phyloP scores from a whole-genome alignment of 495 filamentous ascomycete species.

The Lentithecium fluviatile region DNA sequence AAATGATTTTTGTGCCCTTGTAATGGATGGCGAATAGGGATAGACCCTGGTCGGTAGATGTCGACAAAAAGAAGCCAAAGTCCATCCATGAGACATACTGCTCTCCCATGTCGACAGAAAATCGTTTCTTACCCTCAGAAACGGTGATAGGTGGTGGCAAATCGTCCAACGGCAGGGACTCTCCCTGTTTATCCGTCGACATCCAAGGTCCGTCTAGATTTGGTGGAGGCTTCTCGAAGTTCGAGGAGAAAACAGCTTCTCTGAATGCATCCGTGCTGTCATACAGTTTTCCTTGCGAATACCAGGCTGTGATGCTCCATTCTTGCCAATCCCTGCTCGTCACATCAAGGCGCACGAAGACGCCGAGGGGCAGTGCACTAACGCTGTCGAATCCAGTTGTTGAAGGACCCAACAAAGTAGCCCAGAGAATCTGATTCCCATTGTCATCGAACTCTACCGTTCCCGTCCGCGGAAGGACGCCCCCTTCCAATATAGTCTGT shows the following conservation, averaged over 20 bases:
- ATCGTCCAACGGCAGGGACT: conserved; percentile 42
- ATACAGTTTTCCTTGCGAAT: conserved; percentile 55
- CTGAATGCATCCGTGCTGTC: conserved; percentile 48
- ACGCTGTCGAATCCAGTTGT: conserved; percentile 42
- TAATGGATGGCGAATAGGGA: conserved; percentile 52
- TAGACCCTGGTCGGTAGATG: conserved; percentile 48
- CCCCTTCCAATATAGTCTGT: conserved; percentile 44
- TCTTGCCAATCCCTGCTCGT: conserved; percentile 49
- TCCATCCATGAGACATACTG: conserved; percentile 57
- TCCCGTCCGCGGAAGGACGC: conserved; percentile 14
- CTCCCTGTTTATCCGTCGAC: conserved; percentile 41
- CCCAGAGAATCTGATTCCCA: conserved; percentile 47
- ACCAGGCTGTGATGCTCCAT: conserved; percentile 52
- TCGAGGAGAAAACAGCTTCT: conserved; percentile 43
- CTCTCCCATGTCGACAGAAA: conserved; percentile 45
- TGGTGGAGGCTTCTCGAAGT: conserved; percentile 47
- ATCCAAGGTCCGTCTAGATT: conserved; percentile 52
- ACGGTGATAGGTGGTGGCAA: conserved; percentile 42
- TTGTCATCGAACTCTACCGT: conserved; percentile 43
- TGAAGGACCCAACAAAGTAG: conserved; percentile 44
- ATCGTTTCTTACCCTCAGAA: conserved; percentile 45
- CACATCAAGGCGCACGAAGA: conserved; percentile 48
- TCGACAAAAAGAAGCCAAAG: conserved; percentile 53
- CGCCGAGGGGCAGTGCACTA: conserved; percentile 48
- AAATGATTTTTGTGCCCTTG: conserved; percentile 54